A percentile compares a stretch with the other conserved stretches of the same genome.
phyloP scores from a whole-genome alignment of 129 eudicot genomes.

The Pittosporum tobira region DNA sequence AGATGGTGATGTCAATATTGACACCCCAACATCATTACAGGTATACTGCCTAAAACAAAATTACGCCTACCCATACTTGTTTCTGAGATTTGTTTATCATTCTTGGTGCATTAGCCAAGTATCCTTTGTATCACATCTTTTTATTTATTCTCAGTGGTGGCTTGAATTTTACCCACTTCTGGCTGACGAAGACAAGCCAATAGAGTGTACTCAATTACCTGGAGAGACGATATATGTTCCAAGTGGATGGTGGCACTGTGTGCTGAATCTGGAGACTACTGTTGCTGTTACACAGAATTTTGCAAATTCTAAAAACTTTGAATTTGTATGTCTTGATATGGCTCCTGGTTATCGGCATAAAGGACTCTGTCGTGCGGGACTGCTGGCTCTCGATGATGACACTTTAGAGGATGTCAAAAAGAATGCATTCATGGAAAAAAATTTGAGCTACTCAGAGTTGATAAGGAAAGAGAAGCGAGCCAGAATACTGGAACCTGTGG shows the following conservation, averaged over 20 bases:
- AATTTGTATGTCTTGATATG: conserved; percentile 88
- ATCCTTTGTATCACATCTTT: background rate
- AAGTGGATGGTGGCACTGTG: conserved; percentile 99
- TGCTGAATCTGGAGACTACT: conserved; percentile 76
- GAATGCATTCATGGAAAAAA: conserved; percentile 17
- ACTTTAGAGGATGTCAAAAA: conserved; percentile 19
- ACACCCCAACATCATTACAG: conserved; percentile 91
- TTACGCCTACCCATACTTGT: background rate
- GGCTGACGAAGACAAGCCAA: conserved; percentile 75
- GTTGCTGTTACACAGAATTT: conserved; percentile 92
- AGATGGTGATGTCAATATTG: conserved; percentile 94
- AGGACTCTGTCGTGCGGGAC: conserved; percentile 93
- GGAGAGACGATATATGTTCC: conserved; percentile 95
- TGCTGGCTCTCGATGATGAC: conserved; percentile 70
- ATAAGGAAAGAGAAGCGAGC: conserved; percentile 57
- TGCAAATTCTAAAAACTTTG: conserved; percentile 77
- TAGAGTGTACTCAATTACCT: conserved; percentile 90
- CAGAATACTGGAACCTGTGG: conserved; percentile 33
- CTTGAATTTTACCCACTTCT: conserved; percentile 90
- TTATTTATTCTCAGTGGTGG: conserved; percentile 66
- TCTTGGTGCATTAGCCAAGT: background rate
- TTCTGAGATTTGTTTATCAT: background rate
- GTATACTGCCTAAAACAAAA: conserved; percentile 27
- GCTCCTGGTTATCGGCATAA: conserved; percentile 97
- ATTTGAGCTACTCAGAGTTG: conserved; percentile 25